Percentiles rank a stretch among this genome's conserved stretches.
phyloP scores from a whole-genome alignment of 108 stramenopile species.

The Fragilaria crotonensis region DNA sequence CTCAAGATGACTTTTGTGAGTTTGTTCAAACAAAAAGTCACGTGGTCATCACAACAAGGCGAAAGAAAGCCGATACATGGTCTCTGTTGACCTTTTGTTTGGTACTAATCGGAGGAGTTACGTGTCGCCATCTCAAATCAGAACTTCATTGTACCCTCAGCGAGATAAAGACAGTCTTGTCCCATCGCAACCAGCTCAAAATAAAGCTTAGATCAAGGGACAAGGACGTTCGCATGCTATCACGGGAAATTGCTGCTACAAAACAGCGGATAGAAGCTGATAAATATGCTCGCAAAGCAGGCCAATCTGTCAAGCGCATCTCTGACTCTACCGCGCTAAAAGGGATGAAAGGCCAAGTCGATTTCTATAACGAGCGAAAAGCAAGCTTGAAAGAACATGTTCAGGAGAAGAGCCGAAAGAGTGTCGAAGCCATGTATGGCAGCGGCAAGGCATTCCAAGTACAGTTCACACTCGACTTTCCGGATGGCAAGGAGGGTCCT shows the following conservation, averaged over 20 bases:
- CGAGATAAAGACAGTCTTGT: neutral
- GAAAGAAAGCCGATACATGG: neutral
- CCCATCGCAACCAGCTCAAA: neutral
- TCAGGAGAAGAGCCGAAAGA: constrained; percentile 16
- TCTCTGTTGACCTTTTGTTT: neutral
- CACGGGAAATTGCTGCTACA: neutral
- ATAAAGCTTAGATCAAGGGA: neutral
- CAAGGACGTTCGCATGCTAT: neutral
- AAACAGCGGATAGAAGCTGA: neutral
- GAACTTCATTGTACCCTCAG: neutral
- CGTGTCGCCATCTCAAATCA: neutral
- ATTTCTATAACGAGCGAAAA: constrained; percentile 4
- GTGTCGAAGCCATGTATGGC: constrained; percentile 26
- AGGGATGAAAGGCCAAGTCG: neutral
- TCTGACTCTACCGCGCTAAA: neutral
- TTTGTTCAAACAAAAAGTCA: neutral
- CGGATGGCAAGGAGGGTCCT: constrained; percentile 1
- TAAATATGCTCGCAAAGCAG: neutral
- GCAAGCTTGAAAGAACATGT: constrained; percentile 24
- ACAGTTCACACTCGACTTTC: constrained; percentile 23
- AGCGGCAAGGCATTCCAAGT: constrained; percentile 18
- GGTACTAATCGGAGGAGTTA: neutral
- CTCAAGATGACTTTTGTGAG: neutral
- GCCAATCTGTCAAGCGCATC: neutral
- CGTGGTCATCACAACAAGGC: neutral